Evolutionary conservation across 108 stramenopile species (phyloP).

Genomic region (Skeletonema tropicum): DNA sequence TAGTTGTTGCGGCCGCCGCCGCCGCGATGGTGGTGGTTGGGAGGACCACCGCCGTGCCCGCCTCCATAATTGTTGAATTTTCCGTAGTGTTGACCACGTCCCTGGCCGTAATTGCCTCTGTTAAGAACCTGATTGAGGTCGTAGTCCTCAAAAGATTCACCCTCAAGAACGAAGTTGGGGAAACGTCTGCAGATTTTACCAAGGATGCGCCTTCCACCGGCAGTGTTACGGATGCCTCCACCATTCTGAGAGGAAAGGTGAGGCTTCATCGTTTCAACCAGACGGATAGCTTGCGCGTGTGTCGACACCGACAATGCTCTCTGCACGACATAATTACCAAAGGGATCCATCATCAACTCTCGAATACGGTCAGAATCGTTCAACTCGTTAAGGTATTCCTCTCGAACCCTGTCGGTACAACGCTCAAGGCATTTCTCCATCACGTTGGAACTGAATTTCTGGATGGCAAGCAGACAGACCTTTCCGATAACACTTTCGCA

Average conservation of each 20-base stretch:
- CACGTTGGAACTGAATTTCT: constrained; percentile 98
- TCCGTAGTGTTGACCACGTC: background rate
- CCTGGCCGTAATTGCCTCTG: constrained; percentile 11
- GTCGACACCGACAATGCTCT: constrained; percentile 91
- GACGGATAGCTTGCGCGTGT: constrained; percentile 89
- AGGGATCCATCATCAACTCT: constrained; percentile 95
- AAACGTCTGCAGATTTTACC: constrained; percentile 94
- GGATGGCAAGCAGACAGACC: constrained; percentile 90
- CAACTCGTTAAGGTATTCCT: constrained; percentile 86
- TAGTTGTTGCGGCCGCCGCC: constrained; percentile 18
- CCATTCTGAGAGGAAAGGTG: constrained; percentile 82
- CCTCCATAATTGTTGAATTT: constrained; percentile 15
- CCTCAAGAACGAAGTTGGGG: constrained; percentile 84
- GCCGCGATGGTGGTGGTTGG: constrained; percentile 30
- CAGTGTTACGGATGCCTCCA: constrained; percentile 90
- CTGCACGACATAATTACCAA: constrained; percentile 97
- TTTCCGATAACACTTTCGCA: constrained; percentile 89
- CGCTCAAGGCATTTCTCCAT: constrained; percentile 98
- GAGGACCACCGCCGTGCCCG: constrained; percentile 28
- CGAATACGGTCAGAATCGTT: constrained; percentile 82
- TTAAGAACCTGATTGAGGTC: constrained; percentile 41
- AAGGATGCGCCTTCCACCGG: constrained; percentile 92
- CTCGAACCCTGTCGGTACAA: constrained; percentile 87
- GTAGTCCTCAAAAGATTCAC: constrained; percentile 51
- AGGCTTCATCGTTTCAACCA: constrained; percentile 94